Evolutionary conservation across 495 filamentous ascomycete genomes (phyloP), one percentile per base, ranked within the genome.

Genomic region (Collariella sp.): DNA sequence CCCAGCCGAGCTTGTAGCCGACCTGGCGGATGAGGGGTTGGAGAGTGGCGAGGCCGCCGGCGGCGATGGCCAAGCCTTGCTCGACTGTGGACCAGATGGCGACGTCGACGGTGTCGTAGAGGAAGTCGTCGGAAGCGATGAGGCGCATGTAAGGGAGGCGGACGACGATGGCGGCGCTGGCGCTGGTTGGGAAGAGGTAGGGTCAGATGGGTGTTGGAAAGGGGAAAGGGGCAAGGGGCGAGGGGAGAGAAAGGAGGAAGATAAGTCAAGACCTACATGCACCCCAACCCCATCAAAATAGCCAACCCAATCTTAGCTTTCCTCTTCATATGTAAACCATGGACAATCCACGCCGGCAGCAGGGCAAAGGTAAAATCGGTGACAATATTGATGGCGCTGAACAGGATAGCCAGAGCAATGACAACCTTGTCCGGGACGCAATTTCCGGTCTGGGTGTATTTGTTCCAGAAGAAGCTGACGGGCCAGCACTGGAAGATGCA

Each of bases 401-500:
- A 62, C 3, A 64, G 35, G 47, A 68, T 65, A 11, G 54, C 34
- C 10, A 62, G 52, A 19, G 60, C 60, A 45, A 62, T 49, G 9
- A 64, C 19, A 23, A 69, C 41, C 0, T 18, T 2, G 19, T 33
- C 44, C 11, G 60, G 33, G 20, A 70, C 50, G 61, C 70, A 73
- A 3, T 19, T 47, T n/a, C 65, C 69, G 0, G 19, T 46, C 9
- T 46, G 35, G 12, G 22, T 34, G 18, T 44, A 49, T 15, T 58
- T 50, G 26, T 64, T 56, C 73, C 72, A 77, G 57, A 70, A 74
- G 52, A 59, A 64, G 12, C 54, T 46, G 18, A 69, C 55, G 9
- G 71, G 72, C 39, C 58, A 20, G 56, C 76, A 79, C 50, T 78
- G 74, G 29, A 78, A 64, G 39, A 73, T 38, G 54, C 69, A 62